Conservation (phyloP, 441 rosid species). For the Gossypium gossypioides region DNA sequence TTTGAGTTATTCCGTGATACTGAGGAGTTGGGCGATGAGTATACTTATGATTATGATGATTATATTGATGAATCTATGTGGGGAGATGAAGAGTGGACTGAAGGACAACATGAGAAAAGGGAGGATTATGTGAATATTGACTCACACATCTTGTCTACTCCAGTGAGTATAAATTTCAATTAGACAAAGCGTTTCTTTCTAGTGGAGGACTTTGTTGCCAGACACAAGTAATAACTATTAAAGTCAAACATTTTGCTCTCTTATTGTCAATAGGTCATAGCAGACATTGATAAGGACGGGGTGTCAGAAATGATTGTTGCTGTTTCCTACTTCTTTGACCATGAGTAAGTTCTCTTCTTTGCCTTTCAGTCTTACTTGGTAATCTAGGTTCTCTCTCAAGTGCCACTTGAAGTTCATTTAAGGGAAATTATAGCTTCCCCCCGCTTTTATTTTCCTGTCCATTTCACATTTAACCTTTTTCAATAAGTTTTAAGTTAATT, state of each 20-base stretch:
- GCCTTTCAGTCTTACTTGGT: background rate
- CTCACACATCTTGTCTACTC: conserved; percentile 85
- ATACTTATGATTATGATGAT: conserved; percentile 88
- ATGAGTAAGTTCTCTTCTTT: conserved; percentile 53
- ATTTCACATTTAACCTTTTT: background rate
- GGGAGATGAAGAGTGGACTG: conserved; percentile 97
- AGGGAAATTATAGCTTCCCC: background rate
- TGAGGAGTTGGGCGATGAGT: conserved; percentile 89
- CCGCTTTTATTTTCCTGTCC: background rate
- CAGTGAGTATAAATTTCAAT: conserved; percentile 50
- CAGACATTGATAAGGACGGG: conserved; percentile 96
- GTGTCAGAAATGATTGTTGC: conserved; percentile 88
- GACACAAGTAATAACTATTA: conserved; percentile 11
- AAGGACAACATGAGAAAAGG: conserved; percentile 64
- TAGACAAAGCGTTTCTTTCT: conserved; percentile 15
- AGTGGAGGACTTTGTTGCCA: conserved; percentile 7
- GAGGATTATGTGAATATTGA: conserved; percentile 92
- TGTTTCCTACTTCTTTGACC: conserved; percentile 93
- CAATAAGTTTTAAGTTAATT: background rate
- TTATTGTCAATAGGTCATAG: conserved; percentile 62
- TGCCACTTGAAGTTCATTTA: background rate
- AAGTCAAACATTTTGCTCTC: conserved; percentile 10
- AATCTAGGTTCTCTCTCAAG: background rate
- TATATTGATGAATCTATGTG: conserved; percentile 77
- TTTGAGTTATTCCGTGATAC: conserved; percentile 83